Evolutionary conservation across 352 stramenopile species (phyloP), one percentile per base, ranked within the genome.

Genomic region (Globisporangium acanthophoron): DNA sequence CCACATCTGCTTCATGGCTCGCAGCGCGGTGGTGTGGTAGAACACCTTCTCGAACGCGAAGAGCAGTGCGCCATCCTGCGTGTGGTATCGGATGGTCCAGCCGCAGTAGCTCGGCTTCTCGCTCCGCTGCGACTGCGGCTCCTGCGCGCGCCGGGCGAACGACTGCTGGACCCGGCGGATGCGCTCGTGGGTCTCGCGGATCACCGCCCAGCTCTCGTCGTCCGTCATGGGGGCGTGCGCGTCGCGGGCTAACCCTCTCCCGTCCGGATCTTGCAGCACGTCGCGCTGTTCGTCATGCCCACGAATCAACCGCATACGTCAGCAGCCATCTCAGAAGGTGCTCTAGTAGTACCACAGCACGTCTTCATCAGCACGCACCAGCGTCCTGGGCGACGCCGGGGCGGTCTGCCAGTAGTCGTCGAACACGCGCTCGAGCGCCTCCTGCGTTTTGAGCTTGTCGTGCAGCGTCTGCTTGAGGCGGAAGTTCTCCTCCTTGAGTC

Each of bases 1-100:
- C 77, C 77, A 87, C 56, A 75, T 75, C 29, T 70, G 67, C 31
- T 65, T 51, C 43, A 76, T 75, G 52, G 76, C 68, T 12, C 71
- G 72, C n/a, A 54, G 53, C 9, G 72, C 66, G 0, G 68, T 68
- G 33, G 59, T 47, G 55, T 72, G 70, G 37, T 52, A 58, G 46
- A 87, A 81, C 31, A 66, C 18, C 58, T 87, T 87, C 52, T 65
- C 65, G 44, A 80, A 84, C 7, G 64, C 67, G 29, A 80, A 74
- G 58, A 76, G 76, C 52, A 87, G 39, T 16, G 67, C 66, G 21
- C 72, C 57, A 51, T 61, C 44, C 27, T 62, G 55, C 18, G 35
- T 44, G 27, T 62, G 44, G 52, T 73, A 65, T 43, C 59, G 49
- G 31, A 74, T 53, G 24, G 64, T 41, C 67, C 67, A 74, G 16